Evolutionary conservation across 768 basidiomycete genomes (phyloP), one percentile per base, ranked within the genome.

Genomic region (Sporobolomyces roseus): DNA sequence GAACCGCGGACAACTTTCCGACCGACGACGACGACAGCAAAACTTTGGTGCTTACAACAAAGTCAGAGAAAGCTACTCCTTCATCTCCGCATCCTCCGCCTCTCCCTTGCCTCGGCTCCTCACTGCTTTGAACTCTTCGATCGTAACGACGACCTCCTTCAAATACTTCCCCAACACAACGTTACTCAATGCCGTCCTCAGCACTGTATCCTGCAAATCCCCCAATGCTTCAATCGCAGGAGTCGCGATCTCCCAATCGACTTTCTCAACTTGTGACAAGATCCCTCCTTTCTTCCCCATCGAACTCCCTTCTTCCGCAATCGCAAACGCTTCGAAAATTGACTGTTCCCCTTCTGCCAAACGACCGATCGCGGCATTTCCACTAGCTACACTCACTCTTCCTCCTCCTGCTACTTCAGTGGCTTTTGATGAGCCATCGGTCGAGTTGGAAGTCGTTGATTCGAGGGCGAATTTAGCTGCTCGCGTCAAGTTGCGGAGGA

Each of bases 251-350:
- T 45, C 17, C 23, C 41, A 66, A n/a, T 72, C 71, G n/a, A 63
- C 51, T 59, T 71, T 68, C n/a, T 70, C 71, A 41, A 69, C 46
- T 38, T 55, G 50, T 17, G 21, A 33, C 19, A 61, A 25, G 0
- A 69, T 68, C 29, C 38, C 45, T n/a, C 61, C 43, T 23, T 51
- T 55, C 46, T n/a, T 21, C 46, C 8, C 52, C n/a, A 30, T 32
- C 35, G 33, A 25, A 13, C 29, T 8, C 16, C 61, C 66, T 30
- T 68, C 73, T 19, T 53, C 64, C 9, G 73, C 73, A 10, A 52
- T 32, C 4, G 58, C 59, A 23, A 74, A 64, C 32, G 67, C 67
- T 54, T 71, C 70, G 23, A 69, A 74, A 33, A 71, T 71, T 23
- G 41, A 52, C 53, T 61, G 56, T 53, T 72, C 62, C 9, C 65